phyloP scores from a whole-genome alignment of 163 green algal genomes.

The Volvox carteri region DNA sequence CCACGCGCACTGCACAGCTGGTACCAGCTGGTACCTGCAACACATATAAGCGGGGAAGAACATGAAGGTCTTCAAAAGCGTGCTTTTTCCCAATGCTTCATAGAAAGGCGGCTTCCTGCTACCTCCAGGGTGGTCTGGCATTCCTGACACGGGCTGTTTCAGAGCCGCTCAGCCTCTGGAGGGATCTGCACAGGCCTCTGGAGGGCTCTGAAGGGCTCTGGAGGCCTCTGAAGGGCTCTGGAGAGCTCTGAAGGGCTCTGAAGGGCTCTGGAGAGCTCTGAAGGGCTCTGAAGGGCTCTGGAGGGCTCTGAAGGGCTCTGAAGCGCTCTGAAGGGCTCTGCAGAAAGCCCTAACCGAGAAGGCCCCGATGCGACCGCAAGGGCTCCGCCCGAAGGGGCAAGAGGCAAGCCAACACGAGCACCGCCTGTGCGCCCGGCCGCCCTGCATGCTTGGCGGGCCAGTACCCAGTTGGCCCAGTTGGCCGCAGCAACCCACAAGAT shows the following conservation, averaged over 20 bases:
- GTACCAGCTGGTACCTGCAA: neutral
- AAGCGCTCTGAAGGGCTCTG: conserved; percentile 33
- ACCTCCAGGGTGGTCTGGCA: conserved; percentile 23
- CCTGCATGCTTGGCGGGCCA: conserved; percentile 5
- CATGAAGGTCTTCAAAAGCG: neutral
- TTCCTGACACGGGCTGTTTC: conserved; percentile 30
- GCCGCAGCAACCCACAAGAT: conserved; percentile 18
- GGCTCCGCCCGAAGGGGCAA: conserved; percentile 10
- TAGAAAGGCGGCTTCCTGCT: conserved; percentile 12
- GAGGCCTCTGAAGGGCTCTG: conserved; percentile 18
- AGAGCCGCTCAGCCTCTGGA: conserved; percentile 30
- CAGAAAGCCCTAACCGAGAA: conserved; percentile 7
- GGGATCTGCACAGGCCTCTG: conserved; percentile 14
- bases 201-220: conserved; percentile 22
- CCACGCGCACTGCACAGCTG: neutral
- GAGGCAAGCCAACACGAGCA: neutral
- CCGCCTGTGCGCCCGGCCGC: conserved; percentile 13
- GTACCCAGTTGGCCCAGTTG: neutral
- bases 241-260: neutral
- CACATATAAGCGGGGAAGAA: neutral
- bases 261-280: neutral
- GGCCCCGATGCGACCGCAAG: conserved; percentile 20
- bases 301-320: conserved; percentile 4
- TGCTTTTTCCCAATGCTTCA: neutral
- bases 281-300: conserved; percentile 20